Evolutionary conservation across 345 rosid genomes (phyloP).

Genomic region (Rhodamnia argentea): DNA sequence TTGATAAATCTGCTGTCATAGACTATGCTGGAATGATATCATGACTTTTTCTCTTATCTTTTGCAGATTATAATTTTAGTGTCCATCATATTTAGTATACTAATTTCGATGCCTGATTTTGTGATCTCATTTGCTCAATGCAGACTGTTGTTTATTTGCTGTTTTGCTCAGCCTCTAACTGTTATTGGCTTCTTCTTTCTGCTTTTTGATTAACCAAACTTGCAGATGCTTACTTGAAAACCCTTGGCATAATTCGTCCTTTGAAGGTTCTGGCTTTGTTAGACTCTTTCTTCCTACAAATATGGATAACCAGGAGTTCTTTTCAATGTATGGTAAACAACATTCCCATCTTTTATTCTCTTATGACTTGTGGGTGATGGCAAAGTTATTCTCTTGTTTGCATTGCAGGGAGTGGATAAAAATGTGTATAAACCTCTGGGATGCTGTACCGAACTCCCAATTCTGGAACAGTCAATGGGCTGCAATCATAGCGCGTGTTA

Average conservation of each 20-base stretch:
- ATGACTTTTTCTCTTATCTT: not conserved
- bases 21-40: not conserved
- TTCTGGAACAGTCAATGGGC: slow-evolving; percentile 99
- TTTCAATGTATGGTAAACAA: slow-evolving; percentile 52
- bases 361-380: not conserved
- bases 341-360: not conserved
- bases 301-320: slow-evolving; percentile 73
- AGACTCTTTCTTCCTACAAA: slow-evolving; percentile 93
- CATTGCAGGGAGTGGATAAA: slow-evolving; percentile 67
- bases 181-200: not conserved
- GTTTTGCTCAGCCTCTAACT: not conserved
- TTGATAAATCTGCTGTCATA: not conserved
- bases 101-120: not conserved
- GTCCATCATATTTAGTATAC: not conserved
- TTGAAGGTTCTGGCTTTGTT: slow-evolving; percentile 95
- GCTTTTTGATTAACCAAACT: not conserved
- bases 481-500: slow-evolving; percentile 75
- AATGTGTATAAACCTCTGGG: slow-evolving; percentile 71
- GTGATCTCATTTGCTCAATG: not conserved
- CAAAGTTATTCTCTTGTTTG: slow-evolving; percentile 5
- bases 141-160: not conserved
- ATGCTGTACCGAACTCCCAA: slow-evolving; percentile 88
- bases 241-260: slow-evolving; percentile 96
- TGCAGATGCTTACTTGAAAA: slow-evolving; percentile 83
- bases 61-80: not conserved